Conservation (phyloP, 2,329 filamentous ascomycete species). For the Torrubiellomyces zombiae region DNA sequence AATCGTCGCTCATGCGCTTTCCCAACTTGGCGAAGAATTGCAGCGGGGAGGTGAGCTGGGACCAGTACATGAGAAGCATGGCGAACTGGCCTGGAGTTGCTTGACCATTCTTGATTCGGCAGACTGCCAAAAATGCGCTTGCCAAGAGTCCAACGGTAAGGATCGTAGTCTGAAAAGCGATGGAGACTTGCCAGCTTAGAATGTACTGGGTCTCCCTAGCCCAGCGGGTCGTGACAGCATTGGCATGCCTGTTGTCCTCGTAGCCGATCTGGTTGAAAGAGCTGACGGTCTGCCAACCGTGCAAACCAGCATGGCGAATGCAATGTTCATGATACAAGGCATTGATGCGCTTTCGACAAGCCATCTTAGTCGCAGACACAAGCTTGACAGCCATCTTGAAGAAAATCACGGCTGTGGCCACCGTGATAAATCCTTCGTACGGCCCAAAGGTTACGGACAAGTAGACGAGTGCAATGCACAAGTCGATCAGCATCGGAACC, state of each 20-base stretch:
- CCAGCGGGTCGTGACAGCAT: conserved; percentile 27
- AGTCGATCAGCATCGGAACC: conserved; percentile 42
- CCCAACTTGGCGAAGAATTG: conserved; percentile 49
- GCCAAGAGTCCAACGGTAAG: conserved; percentile 55
- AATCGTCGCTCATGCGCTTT: conserved; percentile 36
- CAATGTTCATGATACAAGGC: conserved; percentile 39
- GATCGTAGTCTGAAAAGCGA: conserved; percentile 42
- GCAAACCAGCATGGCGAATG: conserved; percentile 36
- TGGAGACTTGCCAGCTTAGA: conserved; percentile 30
- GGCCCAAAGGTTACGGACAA: conserved; percentile 40
- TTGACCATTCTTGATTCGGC: conserved; percentile 45
- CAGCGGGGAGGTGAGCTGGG: conserved; percentile 52
- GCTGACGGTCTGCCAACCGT: conserved; percentile 42
- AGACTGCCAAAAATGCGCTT: conserved; percentile 41
- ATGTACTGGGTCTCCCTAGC: conserved; percentile 19
- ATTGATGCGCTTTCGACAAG: conserved; percentile 32
- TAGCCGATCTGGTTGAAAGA: conserved; percentile 43
- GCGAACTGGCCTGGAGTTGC: conserved; percentile 52
- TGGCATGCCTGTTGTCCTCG: conserved; percentile 35
- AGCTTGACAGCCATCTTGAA: conserved; percentile 35
- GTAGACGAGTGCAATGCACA: conserved; percentile 41
- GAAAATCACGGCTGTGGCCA: conserved; percentile 40
- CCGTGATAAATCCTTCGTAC: conserved; percentile 45
- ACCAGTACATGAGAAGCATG: conserved; percentile 58
- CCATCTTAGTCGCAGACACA: conserved; percentile 30